phyloP scores from a whole-genome alignment of 2,329 filamentous ascomycete species.

The Tolypocladium tundrense region DNA sequence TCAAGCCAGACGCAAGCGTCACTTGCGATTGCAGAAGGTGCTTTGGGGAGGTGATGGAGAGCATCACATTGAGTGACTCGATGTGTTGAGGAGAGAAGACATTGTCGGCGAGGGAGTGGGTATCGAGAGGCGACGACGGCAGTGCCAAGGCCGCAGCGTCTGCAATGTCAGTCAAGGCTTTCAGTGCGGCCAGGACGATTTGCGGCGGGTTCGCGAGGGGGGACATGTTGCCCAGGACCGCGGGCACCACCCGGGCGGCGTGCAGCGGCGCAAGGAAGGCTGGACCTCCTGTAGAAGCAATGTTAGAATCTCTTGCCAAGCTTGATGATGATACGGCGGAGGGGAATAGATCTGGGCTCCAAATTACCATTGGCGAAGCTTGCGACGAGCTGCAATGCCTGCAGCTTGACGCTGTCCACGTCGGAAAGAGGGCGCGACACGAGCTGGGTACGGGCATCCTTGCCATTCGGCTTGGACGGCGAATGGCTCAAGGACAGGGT shows the following conservation, averaged over 20 bases:
- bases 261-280: slow-evolving; percentile 68
- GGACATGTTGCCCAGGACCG: slow-evolving; percentile 61
- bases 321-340: background rate
- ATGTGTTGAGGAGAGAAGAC: slow-evolving; percentile 56
- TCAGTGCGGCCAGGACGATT: slow-evolving; percentile 63
- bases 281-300: slow-evolving; percentile 54
- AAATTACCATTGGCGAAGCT: slow-evolving; percentile 72
- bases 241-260: slow-evolving; percentile 54
- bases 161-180: slow-evolving; percentile 61
- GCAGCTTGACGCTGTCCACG: slow-evolving; percentile 59
- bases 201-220: slow-evolving; percentile 52
- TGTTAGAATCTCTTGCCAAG: slow-evolving; percentile 22
- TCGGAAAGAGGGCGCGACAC: slow-evolving; percentile 36
- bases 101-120: slow-evolving; percentile 44
- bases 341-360: background rate
- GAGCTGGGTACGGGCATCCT: slow-evolving; percentile 23
- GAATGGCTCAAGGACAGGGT: slow-evolving; percentile 29
- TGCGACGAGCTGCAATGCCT: slow-evolving; percentile 75
- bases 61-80: slow-evolving; percentile 52
- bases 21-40: slow-evolving; percentile 51
- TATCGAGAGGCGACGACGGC: slow-evolving; percentile 36
- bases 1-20: slow-evolving; percentile 44
- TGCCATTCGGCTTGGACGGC: slow-evolving; percentile 24
- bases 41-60: slow-evolving; percentile 46
- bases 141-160: slow-evolving; percentile 51